These are phyloP conservation scores for Fusarium hostae DNA, from an alignment of 2,329 filamentous ascomycete genomes.

Conservation along the genomic window DNA sequence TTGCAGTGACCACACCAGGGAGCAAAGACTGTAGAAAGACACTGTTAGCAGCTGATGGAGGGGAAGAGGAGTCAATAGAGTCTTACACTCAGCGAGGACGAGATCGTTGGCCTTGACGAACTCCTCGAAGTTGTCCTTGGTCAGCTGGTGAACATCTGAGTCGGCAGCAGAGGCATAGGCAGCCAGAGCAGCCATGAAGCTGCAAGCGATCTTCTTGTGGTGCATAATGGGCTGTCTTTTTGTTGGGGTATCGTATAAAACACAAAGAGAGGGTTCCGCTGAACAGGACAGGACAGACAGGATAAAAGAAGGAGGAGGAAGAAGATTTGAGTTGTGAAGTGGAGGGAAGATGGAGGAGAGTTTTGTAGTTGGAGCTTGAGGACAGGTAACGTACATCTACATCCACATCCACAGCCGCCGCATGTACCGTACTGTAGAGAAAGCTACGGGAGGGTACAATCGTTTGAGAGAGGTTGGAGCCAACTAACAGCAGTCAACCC, in stretches of 20 bases:
- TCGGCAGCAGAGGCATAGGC: conserved; percentile 69
- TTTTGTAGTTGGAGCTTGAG: conserved; percentile 50
- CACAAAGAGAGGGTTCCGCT: conserved; percentile 34
- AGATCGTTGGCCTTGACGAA: conserved; percentile 89
- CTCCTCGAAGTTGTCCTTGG: conserved; percentile 84
- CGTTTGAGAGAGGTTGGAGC: conserved; percentile 15
- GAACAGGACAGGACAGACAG: conserved; percentile 30
- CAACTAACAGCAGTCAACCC: conserved; percentile 4
- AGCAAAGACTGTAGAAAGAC: conserved; percentile 76
- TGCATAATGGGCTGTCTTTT: conserved; percentile 55
- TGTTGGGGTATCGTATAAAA: conserved; percentile 41
- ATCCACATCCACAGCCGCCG: conserved; percentile 3
- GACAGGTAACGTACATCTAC: conserved; percentile 35
- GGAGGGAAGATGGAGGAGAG: conserved; percentile 43
- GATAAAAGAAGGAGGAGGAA: conserved; percentile 19
- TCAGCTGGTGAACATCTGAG: conserved; percentile 87
- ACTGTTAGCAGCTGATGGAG: conserved; percentile 51
- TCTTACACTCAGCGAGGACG: conserved; percentile 92
- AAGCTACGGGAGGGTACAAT: conserved; percentile 11
- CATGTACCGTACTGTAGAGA: conserved; percentile 2
- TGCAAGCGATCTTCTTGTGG: conserved; percentile 62
- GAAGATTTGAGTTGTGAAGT: conserved; percentile 33
- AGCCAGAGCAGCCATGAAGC: conserved; percentile 66
- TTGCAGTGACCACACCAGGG: conserved; percentile 99
- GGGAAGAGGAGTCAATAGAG: not conserved